Evolutionary conservation across 805 yeast genomes (phyloP), one percentile per base, ranked within the genome.

Genomic region (Candida glaebosa): DNA sequence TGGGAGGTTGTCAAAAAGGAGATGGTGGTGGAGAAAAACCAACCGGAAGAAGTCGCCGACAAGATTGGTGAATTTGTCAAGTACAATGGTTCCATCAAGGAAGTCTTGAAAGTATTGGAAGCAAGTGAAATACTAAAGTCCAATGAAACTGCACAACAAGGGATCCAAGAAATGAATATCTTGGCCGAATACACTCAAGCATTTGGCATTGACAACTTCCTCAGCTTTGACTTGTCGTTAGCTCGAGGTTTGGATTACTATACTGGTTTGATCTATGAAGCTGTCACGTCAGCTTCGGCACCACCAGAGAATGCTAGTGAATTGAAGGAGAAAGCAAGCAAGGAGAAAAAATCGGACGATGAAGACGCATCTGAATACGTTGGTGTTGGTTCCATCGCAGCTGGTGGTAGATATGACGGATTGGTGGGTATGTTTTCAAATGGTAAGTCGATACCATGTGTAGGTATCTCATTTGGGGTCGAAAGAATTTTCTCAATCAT

Each of bases 161-260:
- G 98, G 61, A 66, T 93, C 20, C 75, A 73, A 39, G 99, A 93
- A 49, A 86, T 93, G 82, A 68, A 71, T 37, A 71, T 76, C 15
- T 76, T 87, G 60, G 82, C 86, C 45, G 83, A 80, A 31, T 93
- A 87, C 54, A 75, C 84, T 10, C 87, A 87, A 49, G 95, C 96
- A 4, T 88, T 88, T 55, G 85, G 75, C n/a, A 81, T 88, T 48
- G 75, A 75, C 40, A 48, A 72, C 10, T 78, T 65, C 63, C 73
- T 88, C 46, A 83, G 91, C 9, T 91, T 93, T 53, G 99, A 93
- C 65, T 75, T 93, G 65, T 90, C 98, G 3, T 73, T 93, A 50
- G 99, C 99, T 32, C 82, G 99, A 74, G 99, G 99, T 38, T 78
- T 93, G 56, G 99, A 93, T 67, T 93, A 93, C 67, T 93, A 93